Percentiles rank a stretch among this genome's conserved stretches.
Evolutionary conservation across 768 basidiomycete species (phyloP).

Genomic region (Epithele typhae): DNA sequence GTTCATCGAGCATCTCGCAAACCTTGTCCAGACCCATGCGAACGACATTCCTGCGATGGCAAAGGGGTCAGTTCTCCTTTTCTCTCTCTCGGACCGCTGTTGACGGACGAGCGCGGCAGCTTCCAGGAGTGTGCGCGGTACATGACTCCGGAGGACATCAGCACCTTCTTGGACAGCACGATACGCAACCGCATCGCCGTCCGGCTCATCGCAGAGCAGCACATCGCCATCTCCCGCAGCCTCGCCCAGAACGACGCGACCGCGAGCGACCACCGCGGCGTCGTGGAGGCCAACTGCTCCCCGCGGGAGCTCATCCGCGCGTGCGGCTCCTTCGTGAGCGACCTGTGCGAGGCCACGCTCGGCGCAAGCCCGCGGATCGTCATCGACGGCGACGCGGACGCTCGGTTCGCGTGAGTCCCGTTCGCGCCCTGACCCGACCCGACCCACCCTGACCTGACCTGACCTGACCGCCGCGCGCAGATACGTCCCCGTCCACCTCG

Average conservation of each 20-base stretch:
- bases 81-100: neutral
- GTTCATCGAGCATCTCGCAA: constrained; percentile 66
- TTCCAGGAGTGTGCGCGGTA: constrained; percentile 86
- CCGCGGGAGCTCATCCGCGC: constrained; percentile 70
- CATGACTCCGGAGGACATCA: constrained; percentile 77
- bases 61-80: constrained; percentile 58
- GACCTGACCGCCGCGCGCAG: constrained; percentile 43
- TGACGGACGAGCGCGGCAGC: constrained; percentile 31
- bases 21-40: constrained; percentile 70
- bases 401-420: constrained; percentile 70
- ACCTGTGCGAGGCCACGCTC: constrained; percentile 81
- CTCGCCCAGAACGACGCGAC: constrained; percentile 38
- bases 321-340: constrained; percentile 80
- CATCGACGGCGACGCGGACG: constrained; percentile 66
- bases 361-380: constrained; percentile 64
- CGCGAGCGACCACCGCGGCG: constrained; percentile 50
- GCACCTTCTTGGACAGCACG: constrained; percentile 74
- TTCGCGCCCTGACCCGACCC: too few species aligned
- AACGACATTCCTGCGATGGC: constrained; percentile 91
- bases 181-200: constrained; percentile 87
- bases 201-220: constrained; percentile 86
- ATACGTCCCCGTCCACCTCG: constrained; percentile 85
- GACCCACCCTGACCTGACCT: neutral
- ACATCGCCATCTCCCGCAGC: constrained; percentile 77
- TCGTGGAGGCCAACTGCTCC: constrained; percentile 71